These are phyloP conservation scores for Monilinia fructicola DNA, from an alignment of 2,329 filamentous ascomycete genomes.

Conservation along the genomic window DNA sequence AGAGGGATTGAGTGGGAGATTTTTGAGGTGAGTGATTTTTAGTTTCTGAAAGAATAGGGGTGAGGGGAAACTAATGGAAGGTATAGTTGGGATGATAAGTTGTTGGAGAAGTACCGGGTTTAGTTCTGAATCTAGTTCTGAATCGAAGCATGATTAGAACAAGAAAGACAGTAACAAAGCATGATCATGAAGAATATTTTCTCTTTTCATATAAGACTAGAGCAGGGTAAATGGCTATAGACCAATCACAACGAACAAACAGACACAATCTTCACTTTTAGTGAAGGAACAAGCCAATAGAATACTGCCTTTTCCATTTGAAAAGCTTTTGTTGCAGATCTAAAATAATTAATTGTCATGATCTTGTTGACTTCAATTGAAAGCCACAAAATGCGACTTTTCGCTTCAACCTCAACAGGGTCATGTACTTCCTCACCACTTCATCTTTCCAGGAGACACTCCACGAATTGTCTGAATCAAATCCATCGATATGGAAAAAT, in stretches of 20 bases:
- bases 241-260: slow-evolving; percentile 6
- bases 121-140: slow-evolving; percentile 9
- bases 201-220: slow-evolving; percentile 26
- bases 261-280: slow-evolving; percentile 6
- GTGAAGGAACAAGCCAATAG: slow-evolving; percentile 10
- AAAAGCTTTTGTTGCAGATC: slow-evolving; percentile 15
- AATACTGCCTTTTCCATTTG: neutral
- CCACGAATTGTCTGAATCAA: slow-evolving; percentile 6
- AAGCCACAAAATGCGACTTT: neutral
- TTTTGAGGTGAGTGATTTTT: slow-evolving; percentile 58
- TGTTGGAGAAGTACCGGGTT: slow-evolving; percentile 55
- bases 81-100: slow-evolving; percentile 53
- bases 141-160: neutral
- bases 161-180: neutral
- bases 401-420: neutral
- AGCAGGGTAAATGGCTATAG: neutral
- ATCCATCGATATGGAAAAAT: slow-evolving; percentile 25
- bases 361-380: slow-evolving; percentile 2
- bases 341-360: slow-evolving; percentile 12
- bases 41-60: neutral
- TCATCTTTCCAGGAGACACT: slow-evolving; percentile 14
- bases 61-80: slow-evolving; percentile 35
- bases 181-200: neutral
- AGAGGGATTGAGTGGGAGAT: slow-evolving; percentile 71
- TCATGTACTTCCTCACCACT: neutral